These are phyloP conservation scores for Letharia columbiana DNA, from an alignment of 495 filamentous ascomycete species.

Conservation along the genomic window DNA sequence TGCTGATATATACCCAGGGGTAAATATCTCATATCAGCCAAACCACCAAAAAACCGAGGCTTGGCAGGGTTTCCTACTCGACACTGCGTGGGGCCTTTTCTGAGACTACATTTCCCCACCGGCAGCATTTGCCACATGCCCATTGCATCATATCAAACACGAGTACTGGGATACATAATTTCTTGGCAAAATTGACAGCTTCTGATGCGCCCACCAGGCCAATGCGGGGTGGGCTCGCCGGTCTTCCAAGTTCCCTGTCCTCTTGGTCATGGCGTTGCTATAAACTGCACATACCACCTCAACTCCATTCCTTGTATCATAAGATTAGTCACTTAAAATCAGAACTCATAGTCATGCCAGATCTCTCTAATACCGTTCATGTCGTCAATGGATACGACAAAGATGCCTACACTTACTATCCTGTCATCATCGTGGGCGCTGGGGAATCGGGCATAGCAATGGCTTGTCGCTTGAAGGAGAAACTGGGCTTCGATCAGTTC, in stretches of 20 bases:
- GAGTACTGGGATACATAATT: no score
- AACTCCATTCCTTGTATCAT: neutral
- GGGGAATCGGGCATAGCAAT: constrained; percentile 61
- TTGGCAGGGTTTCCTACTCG: no score
- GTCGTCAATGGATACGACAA: constrained; percentile 40
- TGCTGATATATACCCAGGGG: no score
- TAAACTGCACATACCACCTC: neutral
- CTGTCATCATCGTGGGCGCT: constrained; percentile 48
- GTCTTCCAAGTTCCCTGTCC: neutral
- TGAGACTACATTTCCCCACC: no score
- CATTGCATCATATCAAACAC: no score
- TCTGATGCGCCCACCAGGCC: no score
- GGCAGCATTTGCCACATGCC: no score
- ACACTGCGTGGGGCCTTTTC: no score
- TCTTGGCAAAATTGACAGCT: no score
- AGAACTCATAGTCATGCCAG: constrained; percentile 14
- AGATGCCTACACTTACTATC: constrained; percentile 48
- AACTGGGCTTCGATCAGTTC: constrained; percentile 53
- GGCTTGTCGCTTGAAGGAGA: constrained; percentile 52
- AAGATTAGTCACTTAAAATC: no score
- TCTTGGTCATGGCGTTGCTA: neutral
- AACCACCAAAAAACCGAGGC: no score
- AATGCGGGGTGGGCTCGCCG: neutral
- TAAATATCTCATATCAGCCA: no score
- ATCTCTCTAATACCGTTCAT: constrained; percentile 32